Base-by-base conservation (phyloP, 1,139 yeast genomes). In the Chernovozyma aurita region DNA sequence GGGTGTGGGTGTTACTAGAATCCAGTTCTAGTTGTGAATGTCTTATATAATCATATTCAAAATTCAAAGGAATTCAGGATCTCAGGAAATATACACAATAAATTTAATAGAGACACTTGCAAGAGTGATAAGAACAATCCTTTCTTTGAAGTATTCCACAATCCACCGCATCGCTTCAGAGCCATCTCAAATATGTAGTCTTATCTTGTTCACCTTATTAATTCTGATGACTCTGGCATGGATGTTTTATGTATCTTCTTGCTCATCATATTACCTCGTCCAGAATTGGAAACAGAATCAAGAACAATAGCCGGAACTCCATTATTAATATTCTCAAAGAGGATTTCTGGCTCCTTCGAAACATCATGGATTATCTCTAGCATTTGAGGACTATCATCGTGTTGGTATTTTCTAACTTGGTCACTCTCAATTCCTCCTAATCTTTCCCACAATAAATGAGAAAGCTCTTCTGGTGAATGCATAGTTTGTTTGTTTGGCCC, bases 401-500 rank as follows among this genome's bases (percentile, higher is more conserved):
- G 52, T 18, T 56, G 55, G 35, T 49, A 60, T 35, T 53, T 62
- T 30, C 64, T 47, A 4, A 66, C 70, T n/a, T 57, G 50, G 15
- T 55, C 48, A 40, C 72, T 61, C 24, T 64, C 63, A 28, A 57
- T 43, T 0, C 71, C 72, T 1, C 75, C 75, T 25, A 70, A 47
- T 35, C 73, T 47, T 41, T 70, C 72, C 76, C 76, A 70, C 16
- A 70, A 50, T 31, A 70, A 49, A 43, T 68, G 70, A 4, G 72
- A 58, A 18, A 70, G 49, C 30, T 69, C 74, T 29, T 59, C 56
- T 0, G 72, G 69, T n/a, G 71, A 57, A 35, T 56, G 55, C 1
- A 68, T 53, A 1, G 73, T 41, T 36, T 57, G 54, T 32, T 53
- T 49, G 39, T 63, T 62, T 2, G 76, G 76, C 0, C 70, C 69